Conservation (phyloP, 805 yeast species). For the Zygoascus bituminiphila region DNA sequence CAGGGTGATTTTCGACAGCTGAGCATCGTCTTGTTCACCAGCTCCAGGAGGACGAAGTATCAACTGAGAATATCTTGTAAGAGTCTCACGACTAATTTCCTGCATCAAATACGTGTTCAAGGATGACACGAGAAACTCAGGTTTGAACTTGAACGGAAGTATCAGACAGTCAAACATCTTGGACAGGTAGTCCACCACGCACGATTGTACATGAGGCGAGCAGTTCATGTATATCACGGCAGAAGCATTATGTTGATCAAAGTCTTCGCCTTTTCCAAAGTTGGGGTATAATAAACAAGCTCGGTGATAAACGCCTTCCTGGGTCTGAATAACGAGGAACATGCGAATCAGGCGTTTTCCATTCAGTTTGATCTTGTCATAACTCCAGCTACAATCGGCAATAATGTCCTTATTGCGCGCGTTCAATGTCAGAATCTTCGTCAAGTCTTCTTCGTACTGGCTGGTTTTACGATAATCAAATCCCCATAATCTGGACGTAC, state of each 20-base stretch:
- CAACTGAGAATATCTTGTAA: conserved; percentile 7
- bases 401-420: not conserved
- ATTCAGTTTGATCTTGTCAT: conserved; percentile 1
- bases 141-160: conserved; percentile 5
- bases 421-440: conserved; percentile 2
- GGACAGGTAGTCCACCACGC: conserved; percentile 10
- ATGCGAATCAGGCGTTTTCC: not conserved
- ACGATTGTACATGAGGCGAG: conserved; percentile 5
- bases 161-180: conserved; percentile 12
- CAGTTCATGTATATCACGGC: conserved; percentile 8
- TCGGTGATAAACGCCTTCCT: conserved; percentile 3
- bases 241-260: not conserved
- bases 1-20: conserved; percentile 10
- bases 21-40: conserved; percentile 1
- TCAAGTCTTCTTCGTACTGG: conserved; percentile 3
- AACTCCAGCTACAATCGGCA: not conserved
- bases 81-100: not conserved
- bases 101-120: conserved; percentile 8
- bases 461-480: not conserved
- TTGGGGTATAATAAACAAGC: conserved; percentile 5
- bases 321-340: not conserved
- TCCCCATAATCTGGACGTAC: conserved; percentile 4
- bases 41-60: conserved; percentile 1
- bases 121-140: conserved; percentile 2
- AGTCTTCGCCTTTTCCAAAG: not conserved